Evolutionary conservation across 805 yeast genomes (phyloP).

Genomic region (Suhomyces xylopsoci): DNA sequence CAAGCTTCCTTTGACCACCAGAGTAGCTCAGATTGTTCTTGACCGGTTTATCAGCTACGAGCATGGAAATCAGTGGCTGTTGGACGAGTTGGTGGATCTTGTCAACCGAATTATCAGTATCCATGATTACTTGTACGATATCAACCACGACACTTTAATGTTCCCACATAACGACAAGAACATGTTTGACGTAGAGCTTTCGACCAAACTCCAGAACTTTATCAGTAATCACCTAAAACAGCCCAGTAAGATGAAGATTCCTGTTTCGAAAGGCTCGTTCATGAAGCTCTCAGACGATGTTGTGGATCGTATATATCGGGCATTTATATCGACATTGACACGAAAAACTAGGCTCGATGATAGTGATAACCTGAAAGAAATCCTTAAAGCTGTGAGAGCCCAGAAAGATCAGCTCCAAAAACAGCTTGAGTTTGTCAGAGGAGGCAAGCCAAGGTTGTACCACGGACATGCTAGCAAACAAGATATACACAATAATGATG

Average conservation of each 20-base stretch:
- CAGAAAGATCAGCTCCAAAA: conserved; percentile 6
- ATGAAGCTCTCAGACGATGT: conserved; percentile 22
- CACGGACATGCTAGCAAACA: conserved; percentile 3
- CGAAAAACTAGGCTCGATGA: not conserved
- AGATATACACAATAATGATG: conserved; percentile 18
- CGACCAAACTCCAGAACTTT: conserved; percentile 13
- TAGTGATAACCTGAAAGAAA: too few relatives aligned
- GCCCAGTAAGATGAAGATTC: conserved; percentile 2
- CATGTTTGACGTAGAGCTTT: conserved; percentile 8
- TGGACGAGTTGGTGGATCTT: conserved; percentile 10
- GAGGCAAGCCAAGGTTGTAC: conserved; percentile 1
- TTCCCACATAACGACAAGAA: not conserved
- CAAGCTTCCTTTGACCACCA: conserved; percentile 31
- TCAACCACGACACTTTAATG: conserved; percentile 7
- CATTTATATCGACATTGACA: conserved; percentile 11
- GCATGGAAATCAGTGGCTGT: conserved; percentile 1
- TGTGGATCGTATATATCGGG: conserved; percentile 12
- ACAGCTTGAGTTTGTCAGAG: conserved; percentile 6
- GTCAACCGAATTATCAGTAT: conserved; percentile 12
- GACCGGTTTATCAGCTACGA: conserved; percentile 13
- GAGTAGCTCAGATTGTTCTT: conserved; percentile 21
- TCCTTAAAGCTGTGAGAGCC: not conserved
- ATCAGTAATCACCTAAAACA: conserved; percentile 11
- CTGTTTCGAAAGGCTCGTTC: conserved; percentile 12
- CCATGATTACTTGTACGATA: conserved; percentile 13